These are phyloP conservation scores for Dipodascopsis uninucleata DNA, from an alignment of 805 yeast genomes.

Conservation along the genomic window DNA sequence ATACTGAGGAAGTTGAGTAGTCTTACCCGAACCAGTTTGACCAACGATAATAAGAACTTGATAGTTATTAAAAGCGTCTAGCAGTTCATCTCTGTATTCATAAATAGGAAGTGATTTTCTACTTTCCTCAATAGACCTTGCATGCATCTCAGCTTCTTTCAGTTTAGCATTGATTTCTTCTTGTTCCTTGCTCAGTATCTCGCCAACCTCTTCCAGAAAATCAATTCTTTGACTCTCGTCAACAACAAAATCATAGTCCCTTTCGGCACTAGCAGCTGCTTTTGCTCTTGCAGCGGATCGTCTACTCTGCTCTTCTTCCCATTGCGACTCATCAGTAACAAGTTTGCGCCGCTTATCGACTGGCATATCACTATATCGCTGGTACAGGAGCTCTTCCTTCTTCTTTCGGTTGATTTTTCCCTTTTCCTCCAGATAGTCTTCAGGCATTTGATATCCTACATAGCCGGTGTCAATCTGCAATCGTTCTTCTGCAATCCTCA, in stretches of 20 bases:
- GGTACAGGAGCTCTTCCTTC: slow-evolving; percentile 50
- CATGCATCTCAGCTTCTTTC: slow-evolving; percentile 38
- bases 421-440: slow-evolving; percentile 50
- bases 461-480: slow-evolving; percentile 36
- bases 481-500: slow-evolving; percentile 44
- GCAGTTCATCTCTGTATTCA: slow-evolving; percentile 54
- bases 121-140: slow-evolving; percentile 36
- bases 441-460: slow-evolving; percentile 52
- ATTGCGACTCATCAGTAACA: slow-evolving; percentile 36
- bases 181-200: slow-evolving; percentile 40
- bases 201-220: slow-evolving; percentile 47
- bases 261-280: slow-evolving; percentile 37
- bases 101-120: slow-evolving; percentile 74
- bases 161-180: slow-evolving; percentile 33
- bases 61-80: slow-evolving; percentile 55
- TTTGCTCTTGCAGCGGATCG: slow-evolving; percentile 38
- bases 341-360: slow-evolving; percentile 6
- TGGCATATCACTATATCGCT: slow-evolving; percentile 36
- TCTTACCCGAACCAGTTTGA: slow-evolving; percentile 92
- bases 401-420: slow-evolving; percentile 54
- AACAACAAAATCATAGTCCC: slow-evolving; percentile 68
- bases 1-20: slow-evolving; percentile 89
- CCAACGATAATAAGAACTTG: slow-evolving; percentile 77
- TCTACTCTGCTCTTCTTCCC: slow-evolving; percentile 54
- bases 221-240: slow-evolving; percentile 61